These are phyloP conservation scores for Neolentinus lepideus DNA, from an alignment of 1,284 basidiomycete genomes.

Conservation along the genomic window DNA sequence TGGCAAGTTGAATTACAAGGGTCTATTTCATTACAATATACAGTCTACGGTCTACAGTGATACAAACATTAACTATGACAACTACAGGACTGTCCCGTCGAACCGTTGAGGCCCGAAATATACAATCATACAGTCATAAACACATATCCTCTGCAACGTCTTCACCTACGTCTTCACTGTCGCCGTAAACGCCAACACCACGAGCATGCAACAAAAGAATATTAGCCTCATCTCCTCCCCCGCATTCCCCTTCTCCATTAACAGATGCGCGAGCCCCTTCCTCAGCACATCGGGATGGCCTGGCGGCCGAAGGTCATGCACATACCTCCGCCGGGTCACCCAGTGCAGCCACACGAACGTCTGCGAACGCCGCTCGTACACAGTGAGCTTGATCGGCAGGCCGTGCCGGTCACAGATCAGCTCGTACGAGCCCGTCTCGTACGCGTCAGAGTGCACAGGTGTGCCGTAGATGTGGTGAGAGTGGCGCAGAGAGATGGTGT, in stretches of 20 bases:
- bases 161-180: neutral
- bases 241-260: conserved; percentile 52
- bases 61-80: too few species aligned
- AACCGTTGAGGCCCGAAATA: neutral
- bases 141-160: neutral
- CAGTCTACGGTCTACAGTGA: too few species aligned
- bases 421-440: conserved; percentile 43
- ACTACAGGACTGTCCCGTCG: too few species aligned
- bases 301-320: conserved; percentile 41
- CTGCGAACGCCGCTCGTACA: conserved; percentile 35
- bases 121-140: neutral
- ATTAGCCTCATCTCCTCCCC: conserved; percentile 65
- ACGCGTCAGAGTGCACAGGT: neutral
- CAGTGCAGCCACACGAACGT: neutral
- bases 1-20: too few species aligned
- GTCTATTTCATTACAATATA: too few species aligned
- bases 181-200: conserved; percentile 49
- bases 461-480: conserved; percentile 19
- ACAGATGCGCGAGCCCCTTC: conserved; percentile 30
- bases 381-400: conserved; percentile 30
- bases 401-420: conserved; percentile 36
- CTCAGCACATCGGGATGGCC: conserved; percentile 24
- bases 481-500: conserved; percentile 24
- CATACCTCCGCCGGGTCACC: conserved; percentile 2
- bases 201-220: conserved; percentile 43